Evolutionary conservation across 441 rosid species (phyloP).

Genomic region (Flueggea neowawraea): DNA sequence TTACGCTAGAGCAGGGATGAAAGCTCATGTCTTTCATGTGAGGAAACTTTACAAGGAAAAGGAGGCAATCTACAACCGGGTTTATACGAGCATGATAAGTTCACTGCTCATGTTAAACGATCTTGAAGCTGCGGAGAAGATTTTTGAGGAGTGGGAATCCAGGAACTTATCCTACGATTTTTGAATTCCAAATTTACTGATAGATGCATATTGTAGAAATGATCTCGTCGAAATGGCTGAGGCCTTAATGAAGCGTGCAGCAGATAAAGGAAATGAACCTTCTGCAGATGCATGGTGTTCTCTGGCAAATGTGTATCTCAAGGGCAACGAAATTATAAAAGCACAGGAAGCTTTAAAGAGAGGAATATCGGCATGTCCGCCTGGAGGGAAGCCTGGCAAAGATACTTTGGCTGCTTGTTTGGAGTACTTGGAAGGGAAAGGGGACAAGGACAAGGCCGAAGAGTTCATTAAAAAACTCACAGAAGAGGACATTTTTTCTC

Average conservation of each 20-base stretch:
- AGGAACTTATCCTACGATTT: slow-evolving; percentile 1
- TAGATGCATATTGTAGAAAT: slow-evolving; percentile 6
- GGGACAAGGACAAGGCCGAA: background rate
- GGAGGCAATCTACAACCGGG: slow-evolving; percentile 1
- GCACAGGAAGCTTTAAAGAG: slow-evolving; percentile 15
- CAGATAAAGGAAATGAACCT: background rate
- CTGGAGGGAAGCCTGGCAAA: slow-evolving; percentile 7
- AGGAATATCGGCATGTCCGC: background rate
- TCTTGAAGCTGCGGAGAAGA: slow-evolving; percentile 11
- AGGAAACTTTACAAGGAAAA: slow-evolving; percentile 4
- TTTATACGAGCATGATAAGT: slow-evolving; percentile 10
- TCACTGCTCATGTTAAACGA: slow-evolving; percentile 4
- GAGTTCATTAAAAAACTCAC: too few relatives aligned
- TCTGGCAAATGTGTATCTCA: slow-evolving; percentile 5
- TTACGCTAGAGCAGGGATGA: slow-evolving; percentile 5
- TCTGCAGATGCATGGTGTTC: slow-evolving; percentile 5
- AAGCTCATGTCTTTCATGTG: background rate
- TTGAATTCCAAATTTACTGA: slow-evolving; percentile 8
- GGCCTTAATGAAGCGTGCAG: background rate
- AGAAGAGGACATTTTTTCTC: too few relatives aligned
- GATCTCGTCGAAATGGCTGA: slow-evolving; percentile 8
- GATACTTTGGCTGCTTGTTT: slow-evolving; percentile 4
- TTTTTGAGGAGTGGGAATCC: slow-evolving; percentile 14
- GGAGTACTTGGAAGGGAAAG: slow-evolving; percentile 6
- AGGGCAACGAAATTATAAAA: background rate